Conservation (phyloP, 805 yeast genomes). For the Metschnikowia gelsemii region DNA sequence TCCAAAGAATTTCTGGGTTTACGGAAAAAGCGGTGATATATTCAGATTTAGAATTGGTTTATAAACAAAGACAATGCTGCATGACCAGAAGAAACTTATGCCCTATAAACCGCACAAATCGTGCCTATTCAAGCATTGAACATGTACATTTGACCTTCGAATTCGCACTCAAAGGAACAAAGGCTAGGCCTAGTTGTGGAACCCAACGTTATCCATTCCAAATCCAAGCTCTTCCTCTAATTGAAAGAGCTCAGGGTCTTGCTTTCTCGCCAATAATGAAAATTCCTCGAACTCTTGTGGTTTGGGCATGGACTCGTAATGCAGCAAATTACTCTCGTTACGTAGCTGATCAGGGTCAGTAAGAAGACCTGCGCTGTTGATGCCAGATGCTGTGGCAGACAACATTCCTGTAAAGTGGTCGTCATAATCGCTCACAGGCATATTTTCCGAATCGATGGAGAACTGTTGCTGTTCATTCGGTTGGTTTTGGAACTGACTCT, state of each 20-base stretch:
- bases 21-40: constrained; percentile 41
- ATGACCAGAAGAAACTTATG: too few relatives aligned
- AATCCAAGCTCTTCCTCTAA: constrained; percentile 46
- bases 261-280: constrained; percentile 20
- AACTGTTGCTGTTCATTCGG: constrained; percentile 2
- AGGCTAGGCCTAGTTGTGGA: constrained; percentile 4
- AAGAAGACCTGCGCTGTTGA: constrained; percentile 23
- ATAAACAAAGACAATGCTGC: not conserved
- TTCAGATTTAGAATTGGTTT: constrained; percentile 29
- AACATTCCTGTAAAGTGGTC: constrained; percentile 17
- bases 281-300: constrained; percentile 46
- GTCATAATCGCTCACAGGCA: constrained; percentile 4
- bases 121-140: too few relatives aligned
- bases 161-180: not conserved
- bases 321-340: constrained; percentile 26
- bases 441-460: constrained; percentile 6
- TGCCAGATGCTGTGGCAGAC: constrained; percentile 14
- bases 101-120: too few relatives aligned
- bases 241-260: constrained; percentile 32
- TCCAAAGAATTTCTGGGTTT: constrained; percentile 34
- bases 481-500: constrained; percentile 4
- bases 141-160: too few relatives aligned
- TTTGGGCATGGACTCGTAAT: constrained; percentile 40
- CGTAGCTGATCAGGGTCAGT: constrained; percentile 25
- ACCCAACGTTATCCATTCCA: constrained; percentile 40